Base-by-base conservation (phyloP, 495 filamentous ascomycete genomes). In the Hypomontagnella submonticulosa region DNA sequence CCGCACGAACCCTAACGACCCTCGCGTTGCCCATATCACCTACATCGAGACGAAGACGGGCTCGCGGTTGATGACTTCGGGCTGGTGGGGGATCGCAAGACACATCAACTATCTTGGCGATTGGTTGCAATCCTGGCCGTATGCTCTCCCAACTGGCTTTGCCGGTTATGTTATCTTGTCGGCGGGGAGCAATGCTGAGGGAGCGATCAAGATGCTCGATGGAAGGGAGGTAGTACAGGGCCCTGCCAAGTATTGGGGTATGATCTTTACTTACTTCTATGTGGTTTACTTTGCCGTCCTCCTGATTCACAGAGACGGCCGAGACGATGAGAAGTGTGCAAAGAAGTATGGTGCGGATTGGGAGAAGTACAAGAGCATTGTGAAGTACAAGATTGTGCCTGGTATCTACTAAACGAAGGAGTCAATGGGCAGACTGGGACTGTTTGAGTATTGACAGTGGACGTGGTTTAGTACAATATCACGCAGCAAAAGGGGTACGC, bases 81-180 rank as follows among this genome's bases (percentile, higher is more conserved):
- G 95, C 27, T 99, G 96, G 96, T 98, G 95, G 96, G 96, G 95
- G 37, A 79, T 84, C 16, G 89, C 92, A 10, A 84, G 96, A 13
- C 96, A 99, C 75, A 94, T 97, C 81, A 99, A 98, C 79, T 98
- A 99, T 74, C 76, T 96, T n/a, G 96, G 94, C 37, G 95, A 99
- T 77, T 98, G 94, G 94, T 77, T 93, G 52, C 92, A 96, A 87
- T 85, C 88, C 12, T 98, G 93, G 92, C 88, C 92, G 0, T 99
- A 94, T 76, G 91, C 88, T 59, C 81, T 99, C 16, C 95, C 96
- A 0, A 97, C 95, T 4, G 92, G 92, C 4, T 77, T 96, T 56
- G 89, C 93, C 0, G 93, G 93, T 23, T 97, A 92, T 72, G 70
- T 81, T 3, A 82, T 91, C 67, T 71, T 85, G 36, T 76, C 82